These are phyloP conservation scores for Fonsecaea erecta DNA, from an alignment of 2,329 filamentous ascomycete genomes.

Conservation along the genomic window DNA sequence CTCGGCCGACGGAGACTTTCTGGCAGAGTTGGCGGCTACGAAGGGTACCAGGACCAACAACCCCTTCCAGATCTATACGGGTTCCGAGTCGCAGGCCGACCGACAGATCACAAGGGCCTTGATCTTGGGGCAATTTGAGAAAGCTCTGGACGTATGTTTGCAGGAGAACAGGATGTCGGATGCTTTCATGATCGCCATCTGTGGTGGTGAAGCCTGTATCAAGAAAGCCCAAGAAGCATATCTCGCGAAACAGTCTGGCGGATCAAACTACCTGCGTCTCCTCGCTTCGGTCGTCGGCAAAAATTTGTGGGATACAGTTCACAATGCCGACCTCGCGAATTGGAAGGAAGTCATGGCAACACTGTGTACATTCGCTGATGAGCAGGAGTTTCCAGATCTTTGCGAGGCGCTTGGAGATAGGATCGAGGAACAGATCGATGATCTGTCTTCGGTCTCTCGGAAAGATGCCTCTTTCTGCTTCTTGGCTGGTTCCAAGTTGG, in stretches of 20 bases:
- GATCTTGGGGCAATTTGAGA: conserved; percentile 87
- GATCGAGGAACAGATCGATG: conserved; percentile 69
- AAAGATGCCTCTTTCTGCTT: conserved; percentile 98
- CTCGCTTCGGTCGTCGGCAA: conserved; percentile 91
- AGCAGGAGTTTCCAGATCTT: conserved; percentile 88
- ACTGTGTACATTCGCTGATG: conserved; percentile 91
- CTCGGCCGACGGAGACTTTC: conserved; percentile 76
- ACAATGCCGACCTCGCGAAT: conserved; percentile 88
- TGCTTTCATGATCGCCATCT: conserved; percentile 97
- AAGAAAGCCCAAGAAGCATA: conserved; percentile 94
- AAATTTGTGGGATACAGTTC: conserved; percentile 96
- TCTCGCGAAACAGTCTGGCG: conserved; percentile 77
- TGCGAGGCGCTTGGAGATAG: conserved; percentile 94
- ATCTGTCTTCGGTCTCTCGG: conserved; percentile 61
- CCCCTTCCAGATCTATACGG: conserved; percentile 86
- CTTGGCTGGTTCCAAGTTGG: conserved; percentile 90
- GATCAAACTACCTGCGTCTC: conserved; percentile 89
- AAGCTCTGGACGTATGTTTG: conserved; percentile 85
- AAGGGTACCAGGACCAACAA: conserved; percentile 93
- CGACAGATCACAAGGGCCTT: conserved; percentile 84
- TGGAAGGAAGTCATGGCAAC: conserved; percentile 99
- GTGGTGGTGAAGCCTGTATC: conserved; percentile 88
- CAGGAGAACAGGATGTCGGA: conserved; percentile 90
- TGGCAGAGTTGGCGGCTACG: conserved; percentile 80
- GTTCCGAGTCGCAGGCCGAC: conserved; percentile 81